Conservation (phyloP, 208 protist genomes). For the Trichomonas gallinae region DNA sequence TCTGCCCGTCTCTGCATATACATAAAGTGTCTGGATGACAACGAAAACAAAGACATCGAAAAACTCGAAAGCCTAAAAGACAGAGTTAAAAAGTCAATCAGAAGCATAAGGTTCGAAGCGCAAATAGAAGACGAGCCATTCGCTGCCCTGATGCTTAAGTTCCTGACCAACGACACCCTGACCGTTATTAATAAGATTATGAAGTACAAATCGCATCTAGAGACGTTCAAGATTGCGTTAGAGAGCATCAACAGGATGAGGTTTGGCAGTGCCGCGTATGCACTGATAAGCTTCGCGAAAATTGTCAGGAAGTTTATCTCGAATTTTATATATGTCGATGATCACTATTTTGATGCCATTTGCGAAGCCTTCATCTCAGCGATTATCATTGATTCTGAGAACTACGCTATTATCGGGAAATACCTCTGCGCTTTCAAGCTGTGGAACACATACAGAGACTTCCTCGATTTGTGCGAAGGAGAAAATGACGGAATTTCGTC, state of each 20-base stretch:
- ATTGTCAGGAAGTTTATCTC: background rate
- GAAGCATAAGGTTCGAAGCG: background rate
- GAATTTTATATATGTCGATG: background rate
- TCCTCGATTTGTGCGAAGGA: background rate
- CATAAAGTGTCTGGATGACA: background rate
- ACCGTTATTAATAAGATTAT: background rate
- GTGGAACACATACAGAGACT: background rate
- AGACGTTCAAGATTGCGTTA: background rate
- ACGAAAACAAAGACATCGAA: background rate
- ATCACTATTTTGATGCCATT: background rate
- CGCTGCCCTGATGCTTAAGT: background rate
- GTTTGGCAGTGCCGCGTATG: background rate
- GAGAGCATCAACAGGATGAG: background rate
- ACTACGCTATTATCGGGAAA: background rate
- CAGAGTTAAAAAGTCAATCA: background rate
- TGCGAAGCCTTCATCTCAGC: background rate
- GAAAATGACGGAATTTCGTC: background rate
- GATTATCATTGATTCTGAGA: background rate
- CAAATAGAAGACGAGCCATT: background rate
- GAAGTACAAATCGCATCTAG: background rate
- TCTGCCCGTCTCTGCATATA: background rate
- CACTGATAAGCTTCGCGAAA: background rate
- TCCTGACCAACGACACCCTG: background rate
- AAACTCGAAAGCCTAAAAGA: background rate
- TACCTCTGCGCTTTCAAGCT: background rate